Conservation (phyloP, 1,284 basidiomycete genomes). For the Agaricales sp. region DNA sequence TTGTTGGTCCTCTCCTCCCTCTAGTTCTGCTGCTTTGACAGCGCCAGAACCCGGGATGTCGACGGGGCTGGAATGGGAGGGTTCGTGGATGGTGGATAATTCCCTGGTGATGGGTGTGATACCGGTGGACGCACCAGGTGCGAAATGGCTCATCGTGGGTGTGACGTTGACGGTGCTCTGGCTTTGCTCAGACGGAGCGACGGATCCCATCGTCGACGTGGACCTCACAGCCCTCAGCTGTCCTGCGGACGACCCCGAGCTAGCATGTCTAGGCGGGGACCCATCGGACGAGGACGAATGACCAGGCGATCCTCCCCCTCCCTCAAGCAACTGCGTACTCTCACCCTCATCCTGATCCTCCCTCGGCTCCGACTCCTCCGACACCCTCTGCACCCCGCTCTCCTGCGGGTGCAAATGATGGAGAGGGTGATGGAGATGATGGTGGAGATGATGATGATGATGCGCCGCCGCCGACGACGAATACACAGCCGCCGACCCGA, state of each 20-base stretch:
- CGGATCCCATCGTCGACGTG: no score
- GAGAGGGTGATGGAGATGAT: no score
- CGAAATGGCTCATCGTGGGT: not conserved
- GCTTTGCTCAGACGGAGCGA: not conserved
- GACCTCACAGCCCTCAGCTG: not conserved
- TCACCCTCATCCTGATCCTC: not conserved
- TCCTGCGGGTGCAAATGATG: no score
- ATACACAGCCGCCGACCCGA: no score
- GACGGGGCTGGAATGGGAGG: no score
- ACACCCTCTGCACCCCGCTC: no score
- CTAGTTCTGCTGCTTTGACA: no score
- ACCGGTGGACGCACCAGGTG: not conserved
- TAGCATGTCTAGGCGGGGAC: not conserved
- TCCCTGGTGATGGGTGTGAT: slow-evolving; percentile 11
- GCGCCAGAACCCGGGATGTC: no score
- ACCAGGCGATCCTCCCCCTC: not conserved
- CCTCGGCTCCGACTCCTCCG: no score
- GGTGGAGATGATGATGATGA: no score
- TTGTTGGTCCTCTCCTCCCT: no score
- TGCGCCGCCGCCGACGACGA: no score
- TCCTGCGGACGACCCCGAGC: not conserved
- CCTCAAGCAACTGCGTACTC: not conserved
- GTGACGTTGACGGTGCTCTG: not conserved
- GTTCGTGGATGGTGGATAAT: not conserved
- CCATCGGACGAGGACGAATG: not conserved